Percentiles rank a stretch among this genome's conserved stretches.
Conservation (phyloP, 768 basidiomycete genomes). For the Krasilnikovozyma curviuscula region DNA sequence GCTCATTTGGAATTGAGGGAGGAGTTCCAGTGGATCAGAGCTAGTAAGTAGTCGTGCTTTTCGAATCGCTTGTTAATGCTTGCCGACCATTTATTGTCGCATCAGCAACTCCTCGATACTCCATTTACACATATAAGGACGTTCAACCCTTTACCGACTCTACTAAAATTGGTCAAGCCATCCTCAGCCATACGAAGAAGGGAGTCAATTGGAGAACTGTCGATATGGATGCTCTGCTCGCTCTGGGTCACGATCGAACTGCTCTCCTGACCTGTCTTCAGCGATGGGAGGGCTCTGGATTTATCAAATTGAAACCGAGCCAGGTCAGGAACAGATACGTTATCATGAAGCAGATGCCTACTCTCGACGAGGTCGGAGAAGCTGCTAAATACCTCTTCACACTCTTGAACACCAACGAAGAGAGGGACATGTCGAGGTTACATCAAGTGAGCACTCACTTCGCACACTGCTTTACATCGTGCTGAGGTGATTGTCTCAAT, state of each 20-base stretch:
- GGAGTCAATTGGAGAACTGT: conserved; percentile 19
- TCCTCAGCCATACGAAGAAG: conserved; percentile 24
- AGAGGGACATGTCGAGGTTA: conserved; percentile 30
- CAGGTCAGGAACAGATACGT: conserved; percentile 31
- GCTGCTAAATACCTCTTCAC: conserved; percentile 26
- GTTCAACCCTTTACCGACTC: conserved; percentile 24
- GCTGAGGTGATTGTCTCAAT: too few species aligned
- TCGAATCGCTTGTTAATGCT: too few species aligned
- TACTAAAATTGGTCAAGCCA: conserved; percentile 23
- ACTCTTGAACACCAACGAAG: conserved; percentile 30
- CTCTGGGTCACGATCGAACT: conserved; percentile 21
- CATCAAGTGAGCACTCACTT: too few species aligned
- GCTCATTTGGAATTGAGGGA: conserved; percentile 34
- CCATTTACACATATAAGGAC: neutral
- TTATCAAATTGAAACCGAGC: conserved; percentile 23
- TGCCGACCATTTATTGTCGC: conserved; percentile 33
- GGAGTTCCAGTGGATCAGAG: too few species aligned
- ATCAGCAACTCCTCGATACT: conserved; percentile 30
- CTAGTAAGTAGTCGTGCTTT: too few species aligned
- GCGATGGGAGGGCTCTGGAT: conserved; percentile 30
- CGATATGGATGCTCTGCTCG: conserved; percentile 17
- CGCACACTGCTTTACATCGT: too few species aligned
- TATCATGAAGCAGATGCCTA: conserved; percentile 28
- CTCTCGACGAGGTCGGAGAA: conserved; percentile 20
- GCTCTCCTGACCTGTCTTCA: conserved; percentile 27